Conservation (phyloP, 2,329 filamentous ascomycete genomes). For the Diaporthe caulivora region DNA sequence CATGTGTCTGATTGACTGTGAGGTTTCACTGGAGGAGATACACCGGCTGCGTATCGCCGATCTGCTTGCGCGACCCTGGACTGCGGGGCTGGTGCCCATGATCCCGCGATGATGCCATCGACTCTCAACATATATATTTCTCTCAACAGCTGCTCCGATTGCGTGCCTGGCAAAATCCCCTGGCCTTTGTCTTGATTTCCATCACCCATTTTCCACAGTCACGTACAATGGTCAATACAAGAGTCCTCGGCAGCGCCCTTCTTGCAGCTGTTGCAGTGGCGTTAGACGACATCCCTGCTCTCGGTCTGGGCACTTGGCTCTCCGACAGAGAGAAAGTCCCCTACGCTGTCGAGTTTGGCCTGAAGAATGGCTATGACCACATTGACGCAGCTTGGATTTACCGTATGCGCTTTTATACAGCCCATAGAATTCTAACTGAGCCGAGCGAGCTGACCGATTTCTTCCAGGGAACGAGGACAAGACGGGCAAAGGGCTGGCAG, state of each 20-base stretch:
- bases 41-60: slow-evolving; percentile 22
- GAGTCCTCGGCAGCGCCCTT: slow-evolving; percentile 8
- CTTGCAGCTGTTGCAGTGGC: slow-evolving; percentile 27
- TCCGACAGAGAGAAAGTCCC: slow-evolving; percentile 37
- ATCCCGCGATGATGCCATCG: slow-evolving; percentile 30
- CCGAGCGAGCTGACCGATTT: not conserved
- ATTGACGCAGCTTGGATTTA: slow-evolving; percentile 41
- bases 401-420: not conserved
- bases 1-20: not conserved
- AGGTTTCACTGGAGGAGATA: not conserved
- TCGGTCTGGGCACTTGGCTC: slow-evolving; percentile 40
- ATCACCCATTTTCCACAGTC: not conserved
- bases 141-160: not conserved
- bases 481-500: slow-evolving; percentile 60
- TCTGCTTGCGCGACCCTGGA: slow-evolving; percentile 1
- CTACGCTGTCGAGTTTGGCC: slow-evolving; percentile 37
- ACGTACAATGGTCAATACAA: slow-evolving; percentile 25
- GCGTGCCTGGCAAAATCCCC: not conserved
- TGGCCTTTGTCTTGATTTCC: not conserved
- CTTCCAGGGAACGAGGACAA: slow-evolving; percentile 59
- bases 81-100: slow-evolving; percentile 24
- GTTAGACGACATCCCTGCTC: slow-evolving; percentile 35
- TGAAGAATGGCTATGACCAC: slow-evolving; percentile 39
- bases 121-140: not conserved
- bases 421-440: not conserved